A percentile compares a stretch with the other conserved stretches of the same genome.
phyloP scores from a whole-genome alignment of 2,329 filamentous ascomycete species.

The Keithomyces neogunnii region DNA sequence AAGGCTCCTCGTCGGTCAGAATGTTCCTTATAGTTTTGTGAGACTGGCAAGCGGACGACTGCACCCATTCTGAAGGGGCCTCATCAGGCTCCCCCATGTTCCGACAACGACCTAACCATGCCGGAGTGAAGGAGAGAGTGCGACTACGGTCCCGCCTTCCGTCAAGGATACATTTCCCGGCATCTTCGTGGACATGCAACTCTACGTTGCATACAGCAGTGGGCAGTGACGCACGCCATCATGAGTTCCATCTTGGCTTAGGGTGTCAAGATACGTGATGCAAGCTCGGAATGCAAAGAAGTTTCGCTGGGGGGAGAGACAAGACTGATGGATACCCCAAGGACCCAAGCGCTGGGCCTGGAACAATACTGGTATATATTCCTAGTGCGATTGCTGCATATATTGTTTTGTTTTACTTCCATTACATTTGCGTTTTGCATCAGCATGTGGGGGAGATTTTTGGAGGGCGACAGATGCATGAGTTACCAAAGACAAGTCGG shows the following conservation, averaged over 20 bases:
- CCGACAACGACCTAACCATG: too few species aligned
- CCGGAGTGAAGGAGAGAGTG: too few species aligned
- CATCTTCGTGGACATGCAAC: too few species aligned
- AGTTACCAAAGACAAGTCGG: background rate
- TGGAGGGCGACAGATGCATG: background rate
- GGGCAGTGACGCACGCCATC: background rate
- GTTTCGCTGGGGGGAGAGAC: background rate
- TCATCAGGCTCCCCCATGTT: too few species aligned
- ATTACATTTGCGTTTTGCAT: background rate
- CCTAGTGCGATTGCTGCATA: too few species aligned
- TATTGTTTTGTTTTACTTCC: background rate
- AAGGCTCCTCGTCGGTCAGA: conserved; percentile 71
- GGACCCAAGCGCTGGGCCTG: background rate
- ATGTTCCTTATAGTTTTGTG: conserved; percentile 83
- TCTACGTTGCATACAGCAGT: too few species aligned
- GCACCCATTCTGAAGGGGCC: conserved; percentile 8
- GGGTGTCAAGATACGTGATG: background rate
- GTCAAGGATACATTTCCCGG: too few species aligned
- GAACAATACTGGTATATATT: too few species aligned
- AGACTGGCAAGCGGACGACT: conserved; percentile 54
- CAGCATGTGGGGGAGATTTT: too few species aligned
- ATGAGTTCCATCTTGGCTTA: background rate
- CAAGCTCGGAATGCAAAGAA: background rate
- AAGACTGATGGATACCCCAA: background rate
- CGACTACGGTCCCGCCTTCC: too few species aligned